Evolutionary conservation across 768 basidiomycete species (phyloP).

Genomic region (Tulasnella sp.): DNA sequence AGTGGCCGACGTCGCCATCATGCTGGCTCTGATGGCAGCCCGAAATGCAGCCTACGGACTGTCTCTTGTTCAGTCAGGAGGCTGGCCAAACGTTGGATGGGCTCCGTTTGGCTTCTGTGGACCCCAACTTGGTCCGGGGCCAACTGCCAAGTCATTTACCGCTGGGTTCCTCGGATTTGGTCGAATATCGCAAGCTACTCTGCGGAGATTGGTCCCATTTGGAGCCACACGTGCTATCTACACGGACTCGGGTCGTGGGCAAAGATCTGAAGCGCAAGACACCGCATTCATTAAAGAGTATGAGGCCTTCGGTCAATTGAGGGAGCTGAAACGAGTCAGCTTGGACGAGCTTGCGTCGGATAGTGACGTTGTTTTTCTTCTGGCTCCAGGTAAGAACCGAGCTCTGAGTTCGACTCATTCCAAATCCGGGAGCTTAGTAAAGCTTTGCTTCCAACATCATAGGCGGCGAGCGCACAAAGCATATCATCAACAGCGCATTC

Average conservation of each 20-base stretch:
- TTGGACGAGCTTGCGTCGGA: conserved; percentile 58
- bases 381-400: conserved; percentile 28
- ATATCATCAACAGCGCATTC: conserved; percentile 61
- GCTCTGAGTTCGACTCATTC: not conserved
- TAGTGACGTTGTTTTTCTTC: conserved; percentile 76
- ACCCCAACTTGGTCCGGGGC: conserved; percentile 40
- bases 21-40: conserved; percentile 89
- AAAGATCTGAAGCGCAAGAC: conserved; percentile 13
- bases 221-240: conserved; percentile 69
- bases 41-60: conserved; percentile 62
- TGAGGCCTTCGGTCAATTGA: conserved; percentile 21
- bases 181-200: conserved; percentile 78
- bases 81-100: conserved; percentile 77
- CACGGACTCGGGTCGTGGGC: conserved; percentile 32
- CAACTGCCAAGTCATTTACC: conserved; percentile 40
- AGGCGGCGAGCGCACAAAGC: conserved; percentile 36
- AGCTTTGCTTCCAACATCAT: not conserved
- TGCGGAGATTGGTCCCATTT: conserved; percentile 70
- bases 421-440: not conserved
- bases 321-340: conserved; percentile 42
- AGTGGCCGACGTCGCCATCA: conserved; percentile 86
- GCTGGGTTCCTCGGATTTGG: conserved; percentile 93
- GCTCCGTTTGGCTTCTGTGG: conserved; percentile 78
- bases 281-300: conserved; percentile 5
- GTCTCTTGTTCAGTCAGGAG: conserved; percentile 53